Base-by-base conservation (phyloP, 768 basidiomycete species). In the Chiua virens region DNA sequence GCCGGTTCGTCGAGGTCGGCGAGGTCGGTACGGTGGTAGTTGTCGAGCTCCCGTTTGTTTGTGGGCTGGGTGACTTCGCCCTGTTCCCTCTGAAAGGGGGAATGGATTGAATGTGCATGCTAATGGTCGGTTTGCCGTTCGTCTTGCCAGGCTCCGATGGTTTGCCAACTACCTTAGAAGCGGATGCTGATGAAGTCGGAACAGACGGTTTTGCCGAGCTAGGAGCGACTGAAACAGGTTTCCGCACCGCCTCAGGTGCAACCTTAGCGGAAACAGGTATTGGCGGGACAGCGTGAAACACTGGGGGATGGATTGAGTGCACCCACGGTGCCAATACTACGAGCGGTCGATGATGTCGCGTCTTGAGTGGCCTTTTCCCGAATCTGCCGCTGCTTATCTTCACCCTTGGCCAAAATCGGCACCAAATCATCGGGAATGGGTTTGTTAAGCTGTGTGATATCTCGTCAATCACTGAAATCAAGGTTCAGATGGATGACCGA, bases 361-460 rank as follows among this genome's bases (percentile, higher is more conserved):
- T 92, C 90, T 44, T 78, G 74, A 39, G 68, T 72, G 17, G 89
- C 81, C 68, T 88, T 94, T 69, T 90, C 90, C 52, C 79, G 78
- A 67, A 97, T 95, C 43, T 74, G 78, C 53, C 82, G 82, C 62
- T 95, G 92, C 73, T 91, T 96, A 46, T 88, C 87, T 68, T 92
- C 91, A 62, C 96, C 92, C 72, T 97, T 98, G 37, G 96, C 87
- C 21, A 98, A 74, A 63, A 98, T 94, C 4, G 89, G 80, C 17
- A 98, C 87, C 45, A 98, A 80, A 64, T 98, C 96, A 25, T 92
- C 90, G 14, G 96, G 95, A 56, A 98, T 94, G 17, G 92, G 92
- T 66, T 93, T 89, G 67, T 95, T 96, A 44, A 96, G 81, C 92
- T 95, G 58, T 13, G 44, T 32, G 22, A 48, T 41, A 22, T 22